phyloP scores from a whole-genome alignment of 345 rosid genomes.

The Arabis hirsuta region DNA sequence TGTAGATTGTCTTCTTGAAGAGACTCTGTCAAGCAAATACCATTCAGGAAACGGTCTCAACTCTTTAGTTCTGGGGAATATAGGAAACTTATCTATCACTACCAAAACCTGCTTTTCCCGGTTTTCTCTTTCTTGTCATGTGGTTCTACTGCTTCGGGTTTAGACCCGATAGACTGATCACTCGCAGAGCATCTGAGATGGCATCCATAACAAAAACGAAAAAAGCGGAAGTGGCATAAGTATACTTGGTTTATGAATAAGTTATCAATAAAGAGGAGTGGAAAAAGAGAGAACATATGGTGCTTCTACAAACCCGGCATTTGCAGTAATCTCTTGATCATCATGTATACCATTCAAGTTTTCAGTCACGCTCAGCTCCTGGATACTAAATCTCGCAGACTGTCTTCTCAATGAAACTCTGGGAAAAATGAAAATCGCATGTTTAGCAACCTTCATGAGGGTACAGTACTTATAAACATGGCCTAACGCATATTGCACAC shows the following conservation, averaged over 20 bases:
- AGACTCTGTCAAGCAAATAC: slow-evolving; percentile 35
- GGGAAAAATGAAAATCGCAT: background rate
- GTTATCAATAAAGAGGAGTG: slow-evolving; percentile 19
- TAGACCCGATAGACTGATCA: slow-evolving; percentile 43
- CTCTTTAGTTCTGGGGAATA: slow-evolving; percentile 11
- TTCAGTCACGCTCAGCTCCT: slow-evolving; percentile 28
- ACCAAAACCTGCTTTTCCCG: slow-evolving; percentile 47
- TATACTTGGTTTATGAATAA: slow-evolving; percentile 19
- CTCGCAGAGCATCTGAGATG: slow-evolving; percentile 37
- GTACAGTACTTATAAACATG: slow-evolving; percentile 17
- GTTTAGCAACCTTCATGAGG: slow-evolving; percentile 14
- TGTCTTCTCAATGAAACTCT: slow-evolving; percentile 41
- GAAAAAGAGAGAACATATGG: background rate
- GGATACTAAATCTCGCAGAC: slow-evolving; percentile 42
- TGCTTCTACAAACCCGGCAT: slow-evolving; percentile 49
- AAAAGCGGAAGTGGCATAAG: slow-evolving; percentile 2
- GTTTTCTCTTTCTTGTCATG: slow-evolving; percentile 42
- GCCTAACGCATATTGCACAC: slow-evolving; percentile 19
- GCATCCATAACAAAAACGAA: background rate
- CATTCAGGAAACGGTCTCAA: slow-evolving; percentile 25
- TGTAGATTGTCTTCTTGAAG: slow-evolving; percentile 44
- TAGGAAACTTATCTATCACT: background rate
- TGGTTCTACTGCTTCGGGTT: slow-evolving; percentile 45
- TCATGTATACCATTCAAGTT: slow-evolving; percentile 29
- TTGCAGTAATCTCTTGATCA: slow-evolving; percentile 40